Base-by-base conservation (phyloP, 129 eudicot genomes). In the Logfia minima region DNA sequence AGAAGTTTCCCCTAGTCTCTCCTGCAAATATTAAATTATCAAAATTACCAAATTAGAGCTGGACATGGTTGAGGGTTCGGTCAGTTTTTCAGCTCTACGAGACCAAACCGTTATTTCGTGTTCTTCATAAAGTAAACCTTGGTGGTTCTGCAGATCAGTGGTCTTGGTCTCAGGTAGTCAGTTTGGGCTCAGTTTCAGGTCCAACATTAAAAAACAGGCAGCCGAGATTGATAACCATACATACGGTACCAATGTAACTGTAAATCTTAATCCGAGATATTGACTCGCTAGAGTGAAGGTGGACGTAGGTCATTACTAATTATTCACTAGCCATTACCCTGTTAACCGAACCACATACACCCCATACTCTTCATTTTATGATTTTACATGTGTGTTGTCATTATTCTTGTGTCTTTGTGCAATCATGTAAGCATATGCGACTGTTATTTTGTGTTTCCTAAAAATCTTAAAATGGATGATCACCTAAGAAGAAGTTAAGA, bases 1-100 rank as follows among this genome's bases (percentile, higher is more conserved):
- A 56, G 88, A 75, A 82, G 31, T 69, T 81, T 92, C 96, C 67
- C 92, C 89, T 70, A 85, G 86, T 80, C 89, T 89, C 88, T 87
- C 74, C 80, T 73, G 53, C 43, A 73, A 88, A 74, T 67, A 52
- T 63, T 68, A 71, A 59, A 59, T 41, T 34, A 48, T 29, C 59
- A 70, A 19, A 78, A 69, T 28, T n/a, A 69, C 41, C 75, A 55
- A 29, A 76, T 66, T 31, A 52, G 53, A 23, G 10, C 48, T 31
- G 65, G 68, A 56, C 8, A 51, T 41, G 48, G 48, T 55, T 17
- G 22, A 55, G 17, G 14, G 32, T 66, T 63, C 29, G 6, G 26
- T 55, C 2, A 34, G 61, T 13, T 64, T 8, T 13, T 13, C 68
- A 63, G n/a, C 68, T 26, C 23, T n/a, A 31, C 14, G 2, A 2